phyloP scores from a whole-genome alignment of 441 rosid species.

The Pelargonium myrrhifolium region DNA sequence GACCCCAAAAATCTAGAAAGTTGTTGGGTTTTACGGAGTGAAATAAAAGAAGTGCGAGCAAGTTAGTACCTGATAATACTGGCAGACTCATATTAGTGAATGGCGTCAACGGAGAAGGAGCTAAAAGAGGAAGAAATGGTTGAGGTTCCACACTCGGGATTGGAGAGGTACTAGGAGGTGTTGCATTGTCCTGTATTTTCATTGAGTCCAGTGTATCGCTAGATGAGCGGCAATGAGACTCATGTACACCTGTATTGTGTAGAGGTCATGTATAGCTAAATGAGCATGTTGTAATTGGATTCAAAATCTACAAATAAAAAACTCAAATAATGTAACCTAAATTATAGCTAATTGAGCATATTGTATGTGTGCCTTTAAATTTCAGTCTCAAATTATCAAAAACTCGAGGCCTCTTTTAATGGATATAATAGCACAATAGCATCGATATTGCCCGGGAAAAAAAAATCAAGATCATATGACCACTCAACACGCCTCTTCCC shows the following conservation, averaged over 20 bases:
- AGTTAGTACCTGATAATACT: slow-evolving; percentile 24
- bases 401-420: no score
- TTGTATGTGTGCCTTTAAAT: no score
- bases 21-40: neutral
- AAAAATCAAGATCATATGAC: no score
- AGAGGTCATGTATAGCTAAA: slow-evolving; percentile 10
- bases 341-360: no score
- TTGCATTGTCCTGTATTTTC: slow-evolving; percentile 11
- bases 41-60: slow-evolving; percentile 8
- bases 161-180: slow-evolving; percentile 24
- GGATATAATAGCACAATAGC: no score
- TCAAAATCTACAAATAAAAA: no score
- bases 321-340: no score
- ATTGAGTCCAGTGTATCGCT: neutral
- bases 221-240: slow-evolving; percentile 14
- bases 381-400: no score
- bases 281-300: neutral
- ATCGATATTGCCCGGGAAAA: no score
- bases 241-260: slow-evolving; percentile 16
- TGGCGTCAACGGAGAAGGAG: slow-evolving; percentile 32
- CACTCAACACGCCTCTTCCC: no score
- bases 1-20: no score
- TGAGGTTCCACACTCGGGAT: slow-evolving; percentile 18
- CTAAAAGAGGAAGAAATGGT: slow-evolving; percentile 33
- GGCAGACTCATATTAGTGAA: slow-evolving; percentile 23